phyloP scores from a whole-genome alignment of 345 rosid species.

The Erucastrum elatum region DNA sequence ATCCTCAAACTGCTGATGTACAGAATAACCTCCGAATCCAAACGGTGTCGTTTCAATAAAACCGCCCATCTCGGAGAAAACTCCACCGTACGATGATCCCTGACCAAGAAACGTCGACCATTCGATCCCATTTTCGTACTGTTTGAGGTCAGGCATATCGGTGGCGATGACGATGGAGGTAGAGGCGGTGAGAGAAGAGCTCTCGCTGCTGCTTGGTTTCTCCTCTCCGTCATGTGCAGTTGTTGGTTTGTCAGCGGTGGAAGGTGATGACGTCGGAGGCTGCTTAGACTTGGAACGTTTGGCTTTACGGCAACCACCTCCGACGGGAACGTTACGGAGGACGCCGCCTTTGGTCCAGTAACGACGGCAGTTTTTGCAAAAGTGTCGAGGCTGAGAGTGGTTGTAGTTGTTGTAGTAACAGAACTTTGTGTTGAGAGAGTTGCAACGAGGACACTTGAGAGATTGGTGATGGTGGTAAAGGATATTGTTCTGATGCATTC shows the following conservation, averaged over 20 bases:
- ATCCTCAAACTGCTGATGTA: conserved; percentile 46
- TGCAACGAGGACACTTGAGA: conserved; percentile 93
- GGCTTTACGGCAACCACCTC: conserved; percentile 47
- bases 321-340: conserved; percentile 94
- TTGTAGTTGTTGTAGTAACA: conserved; percentile 99
- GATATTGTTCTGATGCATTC: conserved; percentile 58
- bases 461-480: conserved; percentile 56
- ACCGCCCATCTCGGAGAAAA: conserved; percentile 66
- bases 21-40: conserved; percentile 48
- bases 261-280: not conserved
- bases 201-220: conserved; percentile 67
- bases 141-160: conserved; percentile 33
- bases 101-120: conserved; percentile 52
- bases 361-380: conserved; percentile 93
- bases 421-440: conserved; percentile 87
- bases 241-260: conserved; percentile 25
- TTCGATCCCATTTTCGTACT: conserved; percentile 45
- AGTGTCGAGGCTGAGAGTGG: conserved; percentile 98
- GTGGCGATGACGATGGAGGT: conserved; percentile 40
- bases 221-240: conserved; percentile 15
- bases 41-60: conserved; percentile 52
- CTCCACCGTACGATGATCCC: conserved; percentile 59
- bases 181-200: conserved; percentile 70
- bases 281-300: conserved; percentile 65
- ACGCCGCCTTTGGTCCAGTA: conserved; percentile 99